Evolutionary conservation across 306 rosid genomes (phyloP), one percentile per base, ranked within the genome.

Genomic region (Dalbergia cochinchinensis): DNA sequence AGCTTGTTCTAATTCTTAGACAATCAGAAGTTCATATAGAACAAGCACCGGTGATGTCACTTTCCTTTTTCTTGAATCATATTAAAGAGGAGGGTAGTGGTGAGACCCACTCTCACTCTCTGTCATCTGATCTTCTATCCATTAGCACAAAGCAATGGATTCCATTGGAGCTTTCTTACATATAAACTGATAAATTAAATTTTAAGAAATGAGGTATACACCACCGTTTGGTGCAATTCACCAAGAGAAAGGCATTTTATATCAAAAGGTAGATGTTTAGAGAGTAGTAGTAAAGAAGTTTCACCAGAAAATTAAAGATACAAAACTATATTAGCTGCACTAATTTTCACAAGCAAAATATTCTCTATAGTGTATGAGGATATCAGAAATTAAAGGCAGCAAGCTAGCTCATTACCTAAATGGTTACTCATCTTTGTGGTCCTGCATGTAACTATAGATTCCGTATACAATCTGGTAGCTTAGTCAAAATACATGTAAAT

Each of bases 291-390:
- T 31, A 26, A 65, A 65, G 59, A 53, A 14, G 62, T 44, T 11
- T 37, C 5, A 54, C 53, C 0, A 22, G 3, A 8, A 67, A 51
- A 26, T 26, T 26, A 39, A 80, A 31, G 71, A 54, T 22, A 54
- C 35, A 65, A 73, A 55, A 8, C 13, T 16, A 16, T 8, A 26
- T 45, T 45, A 58, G 53, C 65, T 57, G 80, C 76, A 51, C 15
- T 3, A 47, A 51, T 64, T 80, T 31, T 72, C 13, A 6, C 31
- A 71, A 72, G 73, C 68, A 72, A 54, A 73, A 74, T 79, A 51
- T 79, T n/a, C 65, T 51, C 47, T 62, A 59, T 37, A 73, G 65
- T 54, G 47, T 72, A 55, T 34, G 13, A 37, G 19, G 53, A 37
- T 31, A 50, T 73, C 0, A 42, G n/a, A 26, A 26, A 26, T 26